phyloP scores from a whole-genome alignment of 768 basidiomycete genomes.

The Tylopilus sp. region DNA sequence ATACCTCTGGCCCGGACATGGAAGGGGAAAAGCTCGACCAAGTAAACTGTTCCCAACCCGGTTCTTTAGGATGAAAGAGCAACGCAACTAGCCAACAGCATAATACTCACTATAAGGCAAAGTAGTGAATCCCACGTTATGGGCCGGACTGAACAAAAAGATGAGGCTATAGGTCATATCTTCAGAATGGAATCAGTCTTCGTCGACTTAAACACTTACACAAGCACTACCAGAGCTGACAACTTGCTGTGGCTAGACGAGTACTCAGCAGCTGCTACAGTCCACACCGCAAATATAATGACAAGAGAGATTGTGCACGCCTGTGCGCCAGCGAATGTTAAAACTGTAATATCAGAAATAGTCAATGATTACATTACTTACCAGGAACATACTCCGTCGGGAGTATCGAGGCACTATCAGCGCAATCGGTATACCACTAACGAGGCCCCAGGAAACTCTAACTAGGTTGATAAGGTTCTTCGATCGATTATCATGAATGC shows the following conservation, averaged over 20 bases:
- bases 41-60: no score
- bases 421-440: background rate
- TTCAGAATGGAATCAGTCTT: background rate
- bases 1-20: background rate
- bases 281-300: constrained; percentile 3
- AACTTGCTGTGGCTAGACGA: background rate
- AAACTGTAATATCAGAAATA: background rate
- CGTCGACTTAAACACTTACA: background rate
- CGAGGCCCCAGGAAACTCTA: background rate
- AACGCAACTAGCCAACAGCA: no score
- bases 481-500: constrained; percentile 9
- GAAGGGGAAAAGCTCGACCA: background rate
- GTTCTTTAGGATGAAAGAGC: background rate
- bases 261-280: constrained; percentile 2
- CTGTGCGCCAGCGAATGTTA: constrained; percentile 1
- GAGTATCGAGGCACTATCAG: constrained; percentile 6
- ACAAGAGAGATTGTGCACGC: constrained; percentile 7
- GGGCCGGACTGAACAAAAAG: background rate
- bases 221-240: background rate
- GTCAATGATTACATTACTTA: background rate
- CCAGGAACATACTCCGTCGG: background rate
- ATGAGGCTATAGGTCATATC: background rate
- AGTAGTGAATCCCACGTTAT: background rate
- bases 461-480: constrained; percentile 11
- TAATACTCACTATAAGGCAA: background rate